These are phyloP conservation scores for Lobosporangium transversale DNA, from an alignment of 192 early-diverging fungal genomes.

Conservation along the genomic window DNA sequence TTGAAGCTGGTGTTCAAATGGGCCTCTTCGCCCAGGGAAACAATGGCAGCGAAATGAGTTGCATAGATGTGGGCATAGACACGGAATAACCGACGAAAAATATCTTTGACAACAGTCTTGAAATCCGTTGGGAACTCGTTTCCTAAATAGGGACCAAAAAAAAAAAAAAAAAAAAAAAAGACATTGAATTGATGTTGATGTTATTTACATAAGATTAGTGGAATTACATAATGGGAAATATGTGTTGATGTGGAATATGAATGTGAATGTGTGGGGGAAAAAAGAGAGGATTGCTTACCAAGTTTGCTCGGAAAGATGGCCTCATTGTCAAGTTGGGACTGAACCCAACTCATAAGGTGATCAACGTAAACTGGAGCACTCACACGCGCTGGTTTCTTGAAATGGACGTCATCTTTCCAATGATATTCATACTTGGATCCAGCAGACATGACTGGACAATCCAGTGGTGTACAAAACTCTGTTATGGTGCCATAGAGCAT, in stretches of 20 bases:
- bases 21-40: conserved; percentile 82
- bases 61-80: conserved; percentile 96
- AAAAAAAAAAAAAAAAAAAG: background rate
- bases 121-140: conserved; percentile 82
- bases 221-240: background rate
- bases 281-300: conserved; percentile 40
- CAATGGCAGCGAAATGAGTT: conserved; percentile 81
- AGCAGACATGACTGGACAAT: conserved; percentile 92
- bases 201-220: background rate
- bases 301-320: conserved; percentile 87
- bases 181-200: background rate
- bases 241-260: background rate
- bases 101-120: conserved; percentile 69
- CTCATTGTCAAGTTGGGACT: conserved; percentile 86
- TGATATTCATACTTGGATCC: conserved; percentile 87
- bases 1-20: conserved; percentile 95
- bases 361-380: conserved; percentile 92
- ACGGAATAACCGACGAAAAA: conserved; percentile 88
- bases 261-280: background rate
- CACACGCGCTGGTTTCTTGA: conserved; percentile 87
- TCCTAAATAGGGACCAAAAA: conserved; percentile 34
- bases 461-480: conserved; percentile 88
- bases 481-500: conserved; percentile 89
- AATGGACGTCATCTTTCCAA: conserved; percentile 86
- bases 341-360: conserved; percentile 86